Percentiles rank a stretch among this genome's conserved stretches.
phyloP scores from a whole-genome alignment of 345 rosid species.

The Trapa bicornis region DNA sequence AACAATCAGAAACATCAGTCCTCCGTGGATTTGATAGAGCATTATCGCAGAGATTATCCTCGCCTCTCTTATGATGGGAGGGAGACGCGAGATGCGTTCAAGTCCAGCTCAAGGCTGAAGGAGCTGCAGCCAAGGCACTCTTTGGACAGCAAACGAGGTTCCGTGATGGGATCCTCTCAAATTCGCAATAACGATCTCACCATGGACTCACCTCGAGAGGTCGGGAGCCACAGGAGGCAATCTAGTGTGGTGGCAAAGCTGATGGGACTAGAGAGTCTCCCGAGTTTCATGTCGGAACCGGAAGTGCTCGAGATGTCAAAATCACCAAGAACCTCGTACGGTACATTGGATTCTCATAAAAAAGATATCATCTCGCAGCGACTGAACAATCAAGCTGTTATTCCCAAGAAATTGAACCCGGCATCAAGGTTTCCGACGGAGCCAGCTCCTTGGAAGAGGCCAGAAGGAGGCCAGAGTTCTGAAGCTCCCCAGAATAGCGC shows the following conservation, averaged over 20 bases:
- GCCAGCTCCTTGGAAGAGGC: conserved; percentile 58
- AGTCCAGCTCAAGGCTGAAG: conserved; percentile 48
- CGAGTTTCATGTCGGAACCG: conserved; percentile 23
- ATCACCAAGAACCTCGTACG: conserved; percentile 20
- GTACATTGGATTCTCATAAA: conserved; percentile 9
- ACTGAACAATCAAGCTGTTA: conserved; percentile 20
- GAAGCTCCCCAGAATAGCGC: conserved; percentile 24
- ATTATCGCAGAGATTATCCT: conserved; percentile 45
- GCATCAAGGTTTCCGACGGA: conserved; percentile 42
- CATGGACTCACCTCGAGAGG: conserved; percentile 32
- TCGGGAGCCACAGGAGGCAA: conserved; percentile 39
- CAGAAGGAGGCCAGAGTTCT: conserved; percentile 35
- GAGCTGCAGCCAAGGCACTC: conserved; percentile 73
- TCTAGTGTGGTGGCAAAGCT: conserved; percentile 70
- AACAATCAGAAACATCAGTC: conserved; percentile 21
- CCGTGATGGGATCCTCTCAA: conserved; percentile 29
- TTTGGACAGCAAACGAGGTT: conserved; percentile 58
- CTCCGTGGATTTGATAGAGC: conserved; percentile 25
- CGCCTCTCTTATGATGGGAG: conserved; percentile 84
- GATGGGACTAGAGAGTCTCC: conserved; percentile 75
- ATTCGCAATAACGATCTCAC: conserved; percentile 7
- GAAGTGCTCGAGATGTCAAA: conserved; percentile 13
- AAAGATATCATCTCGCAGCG: conserved; percentile 34
- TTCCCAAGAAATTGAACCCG: conserved; percentile 31
- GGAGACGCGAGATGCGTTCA: conserved; percentile 37